Evolutionary conservation across 2,329 filamentous ascomycete genomes (phyloP), one percentile per base, ranked within the genome.

Genomic region (Aspergillus arachidicola): DNA sequence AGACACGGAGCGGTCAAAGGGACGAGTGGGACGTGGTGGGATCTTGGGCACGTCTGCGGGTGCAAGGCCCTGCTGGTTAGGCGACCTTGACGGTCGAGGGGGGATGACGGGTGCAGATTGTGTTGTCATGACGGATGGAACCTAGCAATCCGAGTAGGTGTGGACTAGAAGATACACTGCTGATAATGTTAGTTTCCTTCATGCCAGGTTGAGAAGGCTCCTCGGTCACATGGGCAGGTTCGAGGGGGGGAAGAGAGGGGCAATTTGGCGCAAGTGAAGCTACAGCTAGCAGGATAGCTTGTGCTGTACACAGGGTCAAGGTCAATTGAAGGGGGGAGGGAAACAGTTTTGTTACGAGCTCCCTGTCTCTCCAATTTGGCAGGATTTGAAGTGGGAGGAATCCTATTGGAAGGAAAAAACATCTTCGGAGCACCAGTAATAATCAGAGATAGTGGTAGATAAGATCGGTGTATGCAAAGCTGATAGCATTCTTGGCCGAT

Each of bases 11-110:
- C 93, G 91, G 68, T 93, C 89, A 70, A 88, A 74, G 69, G 82
- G 85, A 75, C 89, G 89, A 58, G 76, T 68, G 5, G 94, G 94
- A 66, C 94, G 91, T 65, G 93, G 91, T 67, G 94, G 94, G 56
- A 97, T 85, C 73, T 86, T 87, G 65, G 94, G 93, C 48, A 87
- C 79, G 50, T 87, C 85, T 68, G 66, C 70, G 62, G 79, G 70
- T 23, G 75, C 66, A 61, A 77, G 71, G 48, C 78, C 73, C 64
- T 78, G 77, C 58, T 83, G 80, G 67, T 84, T 80, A 48, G 82
- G 79, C 55, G 80, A 81, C 72, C 87, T 84, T 68, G 83, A 76
- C 59, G 89, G 89, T 66, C 88, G 86, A 68, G 88, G 87, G 65
- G 89, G 89, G 68, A 91, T 81, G 69, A 79, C 80, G 46, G 89